Evolutionary conservation across 176 grass and related monocot species (phyloP).

Genomic region (Hsuehochloa calcarea): DNA sequence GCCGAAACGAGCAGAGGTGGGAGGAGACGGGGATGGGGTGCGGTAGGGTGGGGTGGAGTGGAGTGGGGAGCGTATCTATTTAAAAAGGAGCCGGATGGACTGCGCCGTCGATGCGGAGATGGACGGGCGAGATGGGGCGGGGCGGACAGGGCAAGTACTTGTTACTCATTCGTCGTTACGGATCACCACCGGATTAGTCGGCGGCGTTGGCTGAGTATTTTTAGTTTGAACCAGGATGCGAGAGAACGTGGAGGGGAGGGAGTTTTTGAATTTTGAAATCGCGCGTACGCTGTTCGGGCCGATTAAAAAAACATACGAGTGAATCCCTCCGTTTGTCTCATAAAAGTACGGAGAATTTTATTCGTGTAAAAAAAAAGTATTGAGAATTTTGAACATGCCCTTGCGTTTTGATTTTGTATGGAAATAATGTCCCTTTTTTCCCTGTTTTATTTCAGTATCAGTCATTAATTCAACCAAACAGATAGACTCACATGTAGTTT

Average conservation of each 20-base stretch:
- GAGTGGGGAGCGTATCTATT: slow-evolving; percentile 19
- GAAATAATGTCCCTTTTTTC: background rate
- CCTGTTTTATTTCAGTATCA: background rate
- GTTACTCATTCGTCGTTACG: background rate
- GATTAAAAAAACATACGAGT: background rate
- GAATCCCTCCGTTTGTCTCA: background rate
- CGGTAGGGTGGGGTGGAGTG: background rate
- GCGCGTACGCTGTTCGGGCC: background rate
- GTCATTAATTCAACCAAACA: background rate
- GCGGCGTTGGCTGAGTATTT: background rate
- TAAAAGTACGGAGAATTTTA: background rate
- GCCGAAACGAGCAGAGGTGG: background rate
- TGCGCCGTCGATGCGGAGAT: slow-evolving; percentile 24
- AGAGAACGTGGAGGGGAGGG: slow-evolving; percentile 12
- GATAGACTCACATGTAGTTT: background rate
- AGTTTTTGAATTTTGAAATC: slow-evolving; percentile 44
- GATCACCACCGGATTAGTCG: background rate
- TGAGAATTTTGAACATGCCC: background rate
- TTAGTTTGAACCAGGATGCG: background rate
- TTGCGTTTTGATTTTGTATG: background rate
- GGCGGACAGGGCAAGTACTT: slow-evolving; percentile 12
- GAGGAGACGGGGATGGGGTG: background rate
- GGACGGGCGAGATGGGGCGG: slow-evolving; percentile 28
- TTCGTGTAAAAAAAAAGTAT: background rate
- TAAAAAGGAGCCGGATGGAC: slow-evolving; percentile 27